Percentiles rank a stretch among this genome's conserved stretches.
Conservation (phyloP, 345 rosid genomes). For the Populus euphratica region DNA sequence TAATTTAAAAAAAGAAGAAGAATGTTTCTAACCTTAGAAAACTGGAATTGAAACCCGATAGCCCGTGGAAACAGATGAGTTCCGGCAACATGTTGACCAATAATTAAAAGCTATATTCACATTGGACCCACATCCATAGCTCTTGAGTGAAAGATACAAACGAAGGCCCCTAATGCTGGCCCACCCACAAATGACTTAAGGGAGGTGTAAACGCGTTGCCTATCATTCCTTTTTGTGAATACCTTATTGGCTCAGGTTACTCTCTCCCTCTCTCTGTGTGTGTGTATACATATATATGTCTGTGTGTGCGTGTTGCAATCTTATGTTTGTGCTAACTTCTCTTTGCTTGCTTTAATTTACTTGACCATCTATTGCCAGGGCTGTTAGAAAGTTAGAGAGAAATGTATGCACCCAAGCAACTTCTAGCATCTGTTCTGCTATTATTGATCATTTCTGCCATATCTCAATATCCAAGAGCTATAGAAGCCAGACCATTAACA, state of each 20-base stretch:
- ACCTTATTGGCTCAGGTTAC: not conserved
- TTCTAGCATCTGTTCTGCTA: not conserved
- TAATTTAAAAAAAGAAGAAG: too few relatives aligned
- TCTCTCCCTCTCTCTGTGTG: too few relatives aligned
- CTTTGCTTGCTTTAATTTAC: not conserved
- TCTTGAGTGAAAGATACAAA: not conserved
- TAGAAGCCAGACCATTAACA: slow-evolving; percentile 3
- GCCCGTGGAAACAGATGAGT: too few relatives aligned
- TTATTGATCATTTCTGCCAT: not conserved
- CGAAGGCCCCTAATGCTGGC: not conserved
- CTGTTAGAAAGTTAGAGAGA: not conserved
- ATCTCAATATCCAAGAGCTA: not conserved
- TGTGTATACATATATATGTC: too few relatives aligned
- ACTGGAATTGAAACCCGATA: too few relatives aligned
- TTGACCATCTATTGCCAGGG: not conserved
- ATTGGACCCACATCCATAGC: not conserved
- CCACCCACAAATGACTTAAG: not conserved
- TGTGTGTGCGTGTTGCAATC: not conserved
- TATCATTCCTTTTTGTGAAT: not conserved
- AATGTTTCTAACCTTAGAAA: too few relatives aligned
- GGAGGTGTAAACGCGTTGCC: not conserved
- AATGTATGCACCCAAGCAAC: slow-evolving; percentile 3
- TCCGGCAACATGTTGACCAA: too few relatives aligned
- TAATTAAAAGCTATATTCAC: not conserved
- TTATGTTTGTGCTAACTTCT: not conserved